phyloP scores from a whole-genome alignment of 805 yeast genomes.

The Phaffomyces antillensis region DNA sequence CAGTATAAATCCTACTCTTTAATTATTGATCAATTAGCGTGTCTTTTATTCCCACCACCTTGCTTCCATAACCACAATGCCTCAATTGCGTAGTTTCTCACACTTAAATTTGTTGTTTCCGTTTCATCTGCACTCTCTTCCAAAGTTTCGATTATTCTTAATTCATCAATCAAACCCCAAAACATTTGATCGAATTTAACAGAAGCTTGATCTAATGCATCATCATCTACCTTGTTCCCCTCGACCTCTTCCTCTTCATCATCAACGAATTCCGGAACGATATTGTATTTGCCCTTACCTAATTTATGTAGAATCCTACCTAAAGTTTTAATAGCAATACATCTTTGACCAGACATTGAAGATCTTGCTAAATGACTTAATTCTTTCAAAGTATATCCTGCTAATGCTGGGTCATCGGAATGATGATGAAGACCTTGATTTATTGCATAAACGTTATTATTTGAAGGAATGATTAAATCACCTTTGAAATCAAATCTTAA shows the following conservation, averaged over 20 bases:
- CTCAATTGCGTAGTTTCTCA: conserved; percentile 77
- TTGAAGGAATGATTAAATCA: conserved; percentile 53
- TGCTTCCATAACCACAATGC: conserved; percentile 85
- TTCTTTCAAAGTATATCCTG: conserved; percentile 88
- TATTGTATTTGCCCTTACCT: conserved; percentile 52
- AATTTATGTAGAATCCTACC: conserved; percentile 84
- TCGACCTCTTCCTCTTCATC: conserved; percentile 23
- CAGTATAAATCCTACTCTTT: too few species aligned
- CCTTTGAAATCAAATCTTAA: conserved; percentile 89
- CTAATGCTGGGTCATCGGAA: conserved; percentile 76
- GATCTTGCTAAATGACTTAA: conserved; percentile 75
- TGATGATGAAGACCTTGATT: conserved; percentile 84
- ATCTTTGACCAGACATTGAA: conserved; percentile 74
- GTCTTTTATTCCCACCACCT: conserved; percentile 34
- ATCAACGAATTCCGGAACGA: conserved; percentile 37
- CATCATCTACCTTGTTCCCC: conserved; percentile 23
- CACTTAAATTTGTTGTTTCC: conserved; percentile 58
- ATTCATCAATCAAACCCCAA: conserved; percentile 65
- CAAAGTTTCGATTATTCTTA: conserved; percentile 57
- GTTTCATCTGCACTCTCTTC: conserved; percentile 62
- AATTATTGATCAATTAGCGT: conserved; percentile 17
- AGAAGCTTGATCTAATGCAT: conserved; percentile 24
- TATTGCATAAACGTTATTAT: conserved; percentile 41
- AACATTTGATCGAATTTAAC: conserved; percentile 36
- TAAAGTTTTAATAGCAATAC: conserved; percentile 76